Percentiles rank a stretch among this genome's conserved stretches.
Conservation (phyloP, 495 filamentous ascomycete species). For the Letharia columbiana region DNA sequence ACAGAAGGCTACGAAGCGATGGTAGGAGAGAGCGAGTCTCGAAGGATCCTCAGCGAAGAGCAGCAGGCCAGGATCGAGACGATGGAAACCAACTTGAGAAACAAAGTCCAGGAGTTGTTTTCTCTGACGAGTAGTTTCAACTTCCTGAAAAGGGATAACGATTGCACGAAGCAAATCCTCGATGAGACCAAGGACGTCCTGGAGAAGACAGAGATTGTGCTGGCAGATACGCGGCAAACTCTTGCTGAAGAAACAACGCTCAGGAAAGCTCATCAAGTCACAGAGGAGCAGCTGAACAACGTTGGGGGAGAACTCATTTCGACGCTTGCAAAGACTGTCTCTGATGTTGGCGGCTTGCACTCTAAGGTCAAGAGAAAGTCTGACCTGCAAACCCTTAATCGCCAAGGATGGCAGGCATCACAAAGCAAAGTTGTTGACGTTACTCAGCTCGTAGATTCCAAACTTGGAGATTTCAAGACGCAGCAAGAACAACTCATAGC, state of each 20-base stretch:
- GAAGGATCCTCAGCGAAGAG: slow-evolving; percentile 86
- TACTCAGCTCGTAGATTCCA: slow-evolving; percentile 64
- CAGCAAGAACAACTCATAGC: slow-evolving; percentile 63
- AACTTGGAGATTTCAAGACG: slow-evolving; percentile 56
- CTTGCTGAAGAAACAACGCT: slow-evolving; percentile 73
- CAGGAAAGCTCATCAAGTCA: slow-evolving; percentile 75
- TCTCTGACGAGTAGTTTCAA: slow-evolving; percentile 76
- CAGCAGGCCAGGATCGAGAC: slow-evolving; percentile 86
- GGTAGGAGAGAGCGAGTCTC: slow-evolving; percentile 80
- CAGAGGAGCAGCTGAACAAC: slow-evolving; percentile 63
- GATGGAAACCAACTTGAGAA: slow-evolving; percentile 77
- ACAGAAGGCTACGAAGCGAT: slow-evolving; percentile 79
- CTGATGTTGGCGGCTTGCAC: slow-evolving; percentile 70
- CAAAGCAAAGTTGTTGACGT: slow-evolving; percentile 62
- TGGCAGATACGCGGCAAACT: slow-evolving; percentile 62
- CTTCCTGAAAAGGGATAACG: slow-evolving; percentile 75
- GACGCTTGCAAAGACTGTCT: slow-evolving; percentile 64
- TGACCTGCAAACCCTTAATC: slow-evolving; percentile 70
- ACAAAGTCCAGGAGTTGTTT: slow-evolving; percentile 88
- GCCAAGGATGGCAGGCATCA: slow-evolving; percentile 69
- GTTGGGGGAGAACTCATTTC: slow-evolving; percentile 67
- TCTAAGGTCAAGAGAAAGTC: slow-evolving; percentile 76
- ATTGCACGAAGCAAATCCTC: slow-evolving; percentile 58
- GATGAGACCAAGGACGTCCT: slow-evolving; percentile 72
- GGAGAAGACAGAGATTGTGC: slow-evolving; percentile 75